Percentiles rank a stretch among this genome's conserved stretches.
Evolutionary conservation across 2,329 filamentous ascomycete species (phyloP).

Genomic region (Hymenotorrendiella dingleyae): DNA sequence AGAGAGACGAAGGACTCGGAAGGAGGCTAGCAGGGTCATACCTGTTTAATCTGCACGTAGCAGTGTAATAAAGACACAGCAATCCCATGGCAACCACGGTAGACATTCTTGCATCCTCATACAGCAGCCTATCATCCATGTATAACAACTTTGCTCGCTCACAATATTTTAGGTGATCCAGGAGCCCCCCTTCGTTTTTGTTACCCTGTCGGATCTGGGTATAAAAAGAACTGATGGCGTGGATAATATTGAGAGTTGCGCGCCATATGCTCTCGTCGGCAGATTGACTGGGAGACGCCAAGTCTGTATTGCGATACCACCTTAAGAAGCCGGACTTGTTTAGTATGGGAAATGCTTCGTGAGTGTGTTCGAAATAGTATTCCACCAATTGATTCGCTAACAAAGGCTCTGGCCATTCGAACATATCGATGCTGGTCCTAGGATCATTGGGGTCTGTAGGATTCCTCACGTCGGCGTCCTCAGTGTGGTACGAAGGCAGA

Average conservation of each 20-base stretch:
- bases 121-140: constrained; percentile 14
- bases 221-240: constrained; percentile 20
- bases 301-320: constrained; percentile 11
- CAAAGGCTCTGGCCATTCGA: constrained; percentile 17
- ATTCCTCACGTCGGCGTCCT: constrained; percentile 20
- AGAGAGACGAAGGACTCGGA: no score
- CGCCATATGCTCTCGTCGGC: constrained; percentile 18
- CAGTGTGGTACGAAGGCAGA: constrained; percentile 20
- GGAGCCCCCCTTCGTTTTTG: constrained; percentile 5
- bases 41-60: constrained; percentile 22
- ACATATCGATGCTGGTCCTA: constrained; percentile 11
- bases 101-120: constrained; percentile 17
- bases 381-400: constrained; percentile 14
- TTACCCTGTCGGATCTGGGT: constrained; percentile 15
- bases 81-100: constrained; percentile 17
- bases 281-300: constrained; percentile 4
- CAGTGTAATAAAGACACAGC: constrained; percentile 22
- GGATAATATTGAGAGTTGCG: constrained; percentile 20
- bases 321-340: constrained; percentile 14
- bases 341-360: constrained; percentile 18
- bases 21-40: no score
- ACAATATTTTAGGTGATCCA: constrained; percentile 20
- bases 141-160: constrained; percentile 20
- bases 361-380: constrained; percentile 21
- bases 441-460: constrained; percentile 5